Evolutionary conservation across 163 green algal species (phyloP).

Genomic region (Coccomyxa subellipsoidea): DNA sequence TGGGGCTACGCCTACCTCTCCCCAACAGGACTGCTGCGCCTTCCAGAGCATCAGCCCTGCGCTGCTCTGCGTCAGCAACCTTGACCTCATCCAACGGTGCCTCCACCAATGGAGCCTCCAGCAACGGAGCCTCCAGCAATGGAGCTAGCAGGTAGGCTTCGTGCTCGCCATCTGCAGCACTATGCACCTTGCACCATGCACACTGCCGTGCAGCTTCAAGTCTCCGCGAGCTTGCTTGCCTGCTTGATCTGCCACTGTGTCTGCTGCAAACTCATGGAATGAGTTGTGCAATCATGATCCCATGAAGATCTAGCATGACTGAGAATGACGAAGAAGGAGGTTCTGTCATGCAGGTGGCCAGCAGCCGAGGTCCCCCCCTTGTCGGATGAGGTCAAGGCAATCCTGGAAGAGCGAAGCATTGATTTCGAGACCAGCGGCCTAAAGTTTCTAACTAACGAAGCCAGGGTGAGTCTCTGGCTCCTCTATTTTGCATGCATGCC

Average conservation of each 20-base stretch:
- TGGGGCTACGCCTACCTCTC: neutral
- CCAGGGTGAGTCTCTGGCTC: slow-evolving; percentile 27
- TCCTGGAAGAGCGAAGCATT: slow-evolving; percentile 34
- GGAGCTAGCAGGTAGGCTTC: neutral
- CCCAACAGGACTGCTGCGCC: neutral
- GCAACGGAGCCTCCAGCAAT: neutral
- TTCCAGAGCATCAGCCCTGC: neutral
- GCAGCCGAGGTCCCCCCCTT: neutral
- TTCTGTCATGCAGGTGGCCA: neutral
- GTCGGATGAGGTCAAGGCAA: slow-evolving; percentile 27
- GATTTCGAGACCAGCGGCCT: slow-evolving; percentile 54
- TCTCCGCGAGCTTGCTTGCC: no score
- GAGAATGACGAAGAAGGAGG: neutral
- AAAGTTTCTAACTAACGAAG: slow-evolving; percentile 60
- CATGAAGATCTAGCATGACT: no score
- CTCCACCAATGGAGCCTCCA: neutral
- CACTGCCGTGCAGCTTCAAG: no score
- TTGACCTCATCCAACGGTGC: neutral
- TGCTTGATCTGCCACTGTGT: no score
- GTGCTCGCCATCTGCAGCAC: no score
- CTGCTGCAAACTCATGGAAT: no score
- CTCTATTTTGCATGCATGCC: no score
- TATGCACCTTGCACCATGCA: neutral
- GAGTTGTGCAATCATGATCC: no score
- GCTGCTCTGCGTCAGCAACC: neutral